A percentile compares a stretch with the other conserved stretches of the same genome.
Evolutionary conservation across 148 eudicot species (phyloP).

Genomic region (Cornus kousa): DNA sequence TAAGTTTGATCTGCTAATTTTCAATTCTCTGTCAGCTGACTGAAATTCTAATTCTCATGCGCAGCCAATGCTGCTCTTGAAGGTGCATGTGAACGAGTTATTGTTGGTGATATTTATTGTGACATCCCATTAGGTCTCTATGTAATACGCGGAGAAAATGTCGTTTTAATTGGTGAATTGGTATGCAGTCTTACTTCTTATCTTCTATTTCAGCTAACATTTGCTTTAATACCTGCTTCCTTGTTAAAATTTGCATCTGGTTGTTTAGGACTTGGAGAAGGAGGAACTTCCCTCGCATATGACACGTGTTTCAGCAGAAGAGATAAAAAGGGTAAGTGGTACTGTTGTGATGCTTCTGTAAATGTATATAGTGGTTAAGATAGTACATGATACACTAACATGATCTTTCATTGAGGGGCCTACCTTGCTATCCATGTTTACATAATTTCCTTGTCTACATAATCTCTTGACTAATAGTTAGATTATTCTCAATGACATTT

Average conservation of each 20-base stretch:
- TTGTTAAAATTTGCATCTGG: constrained; percentile 4
- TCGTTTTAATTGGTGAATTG: constrained; percentile 91
- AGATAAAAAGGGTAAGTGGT: constrained; percentile 68
- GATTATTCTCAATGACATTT: no score
- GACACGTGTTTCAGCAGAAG: constrained; percentile 75
- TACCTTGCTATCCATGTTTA: no score
- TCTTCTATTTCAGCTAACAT: constrained; percentile 8
- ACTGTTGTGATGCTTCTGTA: background rate
- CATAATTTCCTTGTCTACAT: no score
- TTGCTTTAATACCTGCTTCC: background rate
- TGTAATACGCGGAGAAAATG: constrained; percentile 83
- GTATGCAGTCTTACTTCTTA: constrained; percentile 32
- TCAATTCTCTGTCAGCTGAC: constrained; percentile 12
- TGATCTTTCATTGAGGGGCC: background rate
- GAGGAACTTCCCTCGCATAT: constrained; percentile 98
- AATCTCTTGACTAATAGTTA: no score
- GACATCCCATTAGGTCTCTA: constrained; percentile 88
- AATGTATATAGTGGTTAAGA: background rate
- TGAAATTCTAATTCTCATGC: constrained; percentile 8
- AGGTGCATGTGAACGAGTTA: constrained; percentile 90
- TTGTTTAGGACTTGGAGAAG: constrained; percentile 66
- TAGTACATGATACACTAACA: background rate
- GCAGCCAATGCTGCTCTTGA: constrained; percentile 92
- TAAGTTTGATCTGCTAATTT: background rate
- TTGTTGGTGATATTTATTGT: constrained; percentile 87